phyloP scores from a whole-genome alignment of 1,139 yeast genomes.

The Saccharomyces hybrid region DNA sequence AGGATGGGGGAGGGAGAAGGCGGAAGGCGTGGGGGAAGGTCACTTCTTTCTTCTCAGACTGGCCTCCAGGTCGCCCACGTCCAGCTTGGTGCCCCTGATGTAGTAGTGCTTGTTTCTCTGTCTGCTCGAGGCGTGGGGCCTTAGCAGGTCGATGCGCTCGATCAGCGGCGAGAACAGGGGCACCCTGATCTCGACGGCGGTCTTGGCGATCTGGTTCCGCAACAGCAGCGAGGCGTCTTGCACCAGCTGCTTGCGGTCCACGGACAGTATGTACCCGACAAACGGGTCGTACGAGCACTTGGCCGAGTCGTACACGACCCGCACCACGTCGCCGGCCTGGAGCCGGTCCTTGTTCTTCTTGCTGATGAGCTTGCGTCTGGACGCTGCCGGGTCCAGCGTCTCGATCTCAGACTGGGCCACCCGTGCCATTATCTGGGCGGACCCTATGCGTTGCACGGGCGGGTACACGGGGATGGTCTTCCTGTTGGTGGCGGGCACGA shows the following conservation, averaged over 20 bases:
- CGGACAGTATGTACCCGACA: constrained; percentile 68
- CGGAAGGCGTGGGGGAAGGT: too few species aligned
- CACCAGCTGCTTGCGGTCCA: constrained; percentile 49
- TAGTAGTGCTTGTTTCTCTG: constrained; percentile 80
- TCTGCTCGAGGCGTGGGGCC: constrained; percentile 59
- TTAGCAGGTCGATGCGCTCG: constrained; percentile 62
- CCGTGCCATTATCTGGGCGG: constrained; percentile 10
- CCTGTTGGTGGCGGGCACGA: constrained; percentile 19
- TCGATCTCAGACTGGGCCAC: constrained; percentile 19
- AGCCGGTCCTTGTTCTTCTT: constrained; percentile 43
- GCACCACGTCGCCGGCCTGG: constrained; percentile 74
- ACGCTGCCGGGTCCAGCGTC: constrained; percentile 65
- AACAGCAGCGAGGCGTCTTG: constrained; percentile 61
- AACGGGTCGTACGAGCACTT: constrained; percentile 48
- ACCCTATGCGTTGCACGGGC: constrained; percentile 21
- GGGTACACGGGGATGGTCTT: constrained; percentile 33
- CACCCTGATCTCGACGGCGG: constrained; percentile 75
- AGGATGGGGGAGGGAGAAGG: too few species aligned
- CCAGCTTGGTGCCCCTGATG: constrained; percentile 74
- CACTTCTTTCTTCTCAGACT: constrained; percentile 30
- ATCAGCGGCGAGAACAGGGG: constrained; percentile 74
- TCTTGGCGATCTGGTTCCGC: constrained; percentile 68
- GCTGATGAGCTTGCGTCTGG: constrained; percentile 57
- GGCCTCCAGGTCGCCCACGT: constrained; percentile 68
- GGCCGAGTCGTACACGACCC: constrained; percentile 63